Base-by-base conservation (phyloP, 805 yeast genomes). In the Maudiozyma serrabonitensis region DNA sequence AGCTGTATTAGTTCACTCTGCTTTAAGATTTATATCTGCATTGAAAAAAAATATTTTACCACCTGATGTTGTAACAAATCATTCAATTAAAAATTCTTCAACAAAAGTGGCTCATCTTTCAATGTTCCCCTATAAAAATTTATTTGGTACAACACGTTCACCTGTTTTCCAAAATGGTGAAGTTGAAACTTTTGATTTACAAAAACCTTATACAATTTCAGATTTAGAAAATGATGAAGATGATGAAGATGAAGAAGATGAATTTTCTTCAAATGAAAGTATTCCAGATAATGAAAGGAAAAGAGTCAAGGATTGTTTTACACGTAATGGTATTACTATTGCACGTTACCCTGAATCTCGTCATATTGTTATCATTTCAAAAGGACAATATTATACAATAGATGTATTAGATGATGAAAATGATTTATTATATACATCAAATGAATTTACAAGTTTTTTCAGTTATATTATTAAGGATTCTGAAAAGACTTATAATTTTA, bases 371-470 rank as follows among this genome's bases (percentile, higher is more conserved):
- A 83, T 89, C 31, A 69, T 87, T 54, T 81, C 88, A 45, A 82
- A 81, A 54, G 86, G 95, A 6, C 95, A 87, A 63, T 87, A 86
- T 66, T 89, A 88, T 66, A 84, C 91, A 79, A 77, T 89, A 56
- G 90, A 85, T 58, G 96, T 89, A 1, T 71, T 89, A 54, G 90
- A 85, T 63, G 74, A 74, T 18, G 68, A 77, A 37, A 75, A 84
- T 61, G 81, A 87, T 58, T 65, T 87, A 47, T 68, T 86, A 26
- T 73, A 87, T 64, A 75, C 80, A 2, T 84, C 82, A 56, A 73
- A 75, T 48, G 90, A 85, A 61, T 74, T 89, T 52, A 76, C 78
- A 35, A 69, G 74, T 49, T 81, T 87, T 58, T 80, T 85, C 59
- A 74, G 79, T 40, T 72, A 82, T 34, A 82, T 89, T 41, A 68